phyloP scores from a whole-genome alignment of 1,139 yeast species.

The Wickerhamomyces sp. region DNA sequence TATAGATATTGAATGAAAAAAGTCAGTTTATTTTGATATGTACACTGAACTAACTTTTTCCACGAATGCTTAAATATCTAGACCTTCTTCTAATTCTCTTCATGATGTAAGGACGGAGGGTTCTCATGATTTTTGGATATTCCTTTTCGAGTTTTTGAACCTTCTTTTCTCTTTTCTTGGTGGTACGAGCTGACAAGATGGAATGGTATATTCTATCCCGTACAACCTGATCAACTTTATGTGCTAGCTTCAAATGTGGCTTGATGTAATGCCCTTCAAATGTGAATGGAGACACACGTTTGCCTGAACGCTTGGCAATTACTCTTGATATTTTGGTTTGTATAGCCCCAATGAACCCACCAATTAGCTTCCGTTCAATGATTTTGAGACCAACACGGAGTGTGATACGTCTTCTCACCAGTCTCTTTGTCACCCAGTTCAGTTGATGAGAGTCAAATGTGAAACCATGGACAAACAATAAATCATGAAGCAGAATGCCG shows the following conservation, averaged over 20 bases:
- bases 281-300: neutral
- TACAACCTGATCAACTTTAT: conserved; percentile 5
- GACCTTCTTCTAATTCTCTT: conserved; percentile 11
- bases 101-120: neutral
- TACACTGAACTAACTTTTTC: neutral
- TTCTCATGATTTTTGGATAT: conserved; percentile 17
- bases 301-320: neutral
- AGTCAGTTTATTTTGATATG: neutral
- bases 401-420: conserved; percentile 26
- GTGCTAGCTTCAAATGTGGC: conserved; percentile 13
- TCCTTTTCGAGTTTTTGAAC: conserved; percentile 5
- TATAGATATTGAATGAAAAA: neutral
- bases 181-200: conserved; percentile 7
- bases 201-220: conserved; percentile 5
- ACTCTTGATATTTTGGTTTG: neutral
- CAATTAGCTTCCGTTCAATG: conserved; percentile 34
- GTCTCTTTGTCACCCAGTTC: conserved; percentile 33
- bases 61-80: neutral
- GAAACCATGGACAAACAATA: conserved; percentile 29
- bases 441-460: conserved; percentile 33
- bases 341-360: conserved; percentile 27
- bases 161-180: conserved; percentile 1
- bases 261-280: conserved; percentile 6
- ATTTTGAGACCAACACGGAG: conserved; percentile 32
- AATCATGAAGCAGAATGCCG: conserved; percentile 17